phyloP scores from a whole-genome alignment of 768 basidiomycete species.

The Leucosporidium scottii region DNA sequence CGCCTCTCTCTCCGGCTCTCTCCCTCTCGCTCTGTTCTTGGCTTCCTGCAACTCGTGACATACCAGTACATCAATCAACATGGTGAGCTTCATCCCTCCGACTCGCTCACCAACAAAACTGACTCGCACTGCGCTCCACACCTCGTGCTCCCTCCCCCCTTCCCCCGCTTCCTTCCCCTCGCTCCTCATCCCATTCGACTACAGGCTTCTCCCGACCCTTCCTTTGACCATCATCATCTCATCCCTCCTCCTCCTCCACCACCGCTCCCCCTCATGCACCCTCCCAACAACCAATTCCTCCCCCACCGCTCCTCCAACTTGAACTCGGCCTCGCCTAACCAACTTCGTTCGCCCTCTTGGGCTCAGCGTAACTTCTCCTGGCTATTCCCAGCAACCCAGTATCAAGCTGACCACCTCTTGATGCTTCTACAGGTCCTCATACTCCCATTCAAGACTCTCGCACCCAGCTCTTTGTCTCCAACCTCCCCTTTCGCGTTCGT shows the following conservation, averaged over 20 bases:
- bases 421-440: background rate
- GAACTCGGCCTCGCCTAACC: too few relatives aligned
- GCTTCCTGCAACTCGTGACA: too few relatives aligned
- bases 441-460: constrained; percentile 57
- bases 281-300: background rate
- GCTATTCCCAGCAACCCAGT: background rate
- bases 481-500: constrained; percentile 90
- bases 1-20: too few relatives aligned
- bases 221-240: background rate
- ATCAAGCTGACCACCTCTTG: background rate
- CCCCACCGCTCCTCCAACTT: too few relatives aligned
- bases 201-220: background rate
- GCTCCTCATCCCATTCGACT: background rate
- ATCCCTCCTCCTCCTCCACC: constrained; percentile 1
- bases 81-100: too few relatives aligned
- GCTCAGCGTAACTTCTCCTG: too few relatives aligned
- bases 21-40: too few relatives aligned
- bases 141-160: background rate
- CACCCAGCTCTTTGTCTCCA: constrained; percentile 92
- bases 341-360: too few relatives aligned
- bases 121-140: background rate
- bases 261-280: background rate
- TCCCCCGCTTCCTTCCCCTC: background rate
- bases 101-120: background rate
- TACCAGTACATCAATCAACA: too few relatives aligned